These are phyloP conservation scores for Hygrocybe punicea DNA, from an alignment of 768 basidiomycete genomes.

Conservation along the genomic window DNA sequence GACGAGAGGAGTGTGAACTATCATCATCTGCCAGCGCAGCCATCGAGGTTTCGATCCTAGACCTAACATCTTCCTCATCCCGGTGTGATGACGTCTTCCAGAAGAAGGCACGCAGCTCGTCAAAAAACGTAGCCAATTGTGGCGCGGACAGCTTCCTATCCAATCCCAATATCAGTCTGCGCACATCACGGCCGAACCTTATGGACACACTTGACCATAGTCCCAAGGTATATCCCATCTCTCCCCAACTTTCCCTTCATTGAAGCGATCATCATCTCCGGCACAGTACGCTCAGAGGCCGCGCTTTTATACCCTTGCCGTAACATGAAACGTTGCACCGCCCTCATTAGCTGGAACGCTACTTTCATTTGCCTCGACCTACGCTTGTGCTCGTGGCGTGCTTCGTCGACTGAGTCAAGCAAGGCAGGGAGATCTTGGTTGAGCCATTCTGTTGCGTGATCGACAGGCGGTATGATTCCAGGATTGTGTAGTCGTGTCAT, in stretches of 20 bases:
- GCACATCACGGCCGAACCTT: too few species aligned
- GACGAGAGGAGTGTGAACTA: conserved; percentile 9
- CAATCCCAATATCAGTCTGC: not conserved
- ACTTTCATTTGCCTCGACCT: conserved; percentile 39
- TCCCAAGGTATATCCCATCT: conserved; percentile 45
- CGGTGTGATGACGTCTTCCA: conserved; percentile 26
- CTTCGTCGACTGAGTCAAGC: conserved; percentile 34
- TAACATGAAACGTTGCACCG: conserved; percentile 44
- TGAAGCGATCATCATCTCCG: conserved; percentile 44
- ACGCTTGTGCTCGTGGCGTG: conserved; percentile 36
- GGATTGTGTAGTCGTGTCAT: conserved; percentile 33
- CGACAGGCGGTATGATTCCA: not conserved
- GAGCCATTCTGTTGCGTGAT: conserved; percentile 23
- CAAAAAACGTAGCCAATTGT: conserved; percentile 39
- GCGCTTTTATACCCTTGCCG: conserved; percentile 42
- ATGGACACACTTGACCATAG: conserved; percentile 46
- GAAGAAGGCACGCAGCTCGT: conserved; percentile 40
- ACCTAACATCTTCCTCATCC: conserved; percentile 33
- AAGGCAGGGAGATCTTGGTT: conserved; percentile 28
- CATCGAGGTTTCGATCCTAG: conserved; percentile 12
- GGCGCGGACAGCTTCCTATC: conserved; percentile 39
- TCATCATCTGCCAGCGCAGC: conserved; percentile 18
- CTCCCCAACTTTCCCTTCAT: conserved; percentile 44
- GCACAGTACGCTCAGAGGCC: conserved; percentile 30
- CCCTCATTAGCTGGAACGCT: conserved; percentile 46